These are phyloP conservation scores for Coniochaeta sp. DNA, from an alignment of 2,329 filamentous ascomycete species.

Conservation along the genomic window DNA sequence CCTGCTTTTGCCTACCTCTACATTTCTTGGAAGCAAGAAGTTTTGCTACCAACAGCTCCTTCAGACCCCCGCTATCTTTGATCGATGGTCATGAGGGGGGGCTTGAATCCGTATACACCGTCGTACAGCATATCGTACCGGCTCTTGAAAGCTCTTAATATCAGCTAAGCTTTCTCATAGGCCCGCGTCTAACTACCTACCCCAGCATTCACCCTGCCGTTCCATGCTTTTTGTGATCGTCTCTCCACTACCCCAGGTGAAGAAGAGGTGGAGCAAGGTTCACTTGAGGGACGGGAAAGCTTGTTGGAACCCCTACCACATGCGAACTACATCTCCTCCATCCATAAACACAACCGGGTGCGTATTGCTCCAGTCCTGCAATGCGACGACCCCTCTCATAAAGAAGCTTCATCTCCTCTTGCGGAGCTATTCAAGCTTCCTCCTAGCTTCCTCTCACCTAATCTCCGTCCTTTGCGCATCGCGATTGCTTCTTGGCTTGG, in stretches of 20 bases:
- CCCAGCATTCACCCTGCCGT: background rate
- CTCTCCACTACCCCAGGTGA: background rate
- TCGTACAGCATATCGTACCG: background rate
- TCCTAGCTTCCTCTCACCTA: background rate
- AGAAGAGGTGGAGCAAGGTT: background rate
- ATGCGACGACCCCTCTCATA: background rate
- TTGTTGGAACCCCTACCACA: background rate
- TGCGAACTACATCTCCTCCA: background rate
- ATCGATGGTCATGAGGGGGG: background rate
- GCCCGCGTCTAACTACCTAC: background rate
- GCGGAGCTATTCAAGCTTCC: background rate
- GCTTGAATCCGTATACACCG: background rate
- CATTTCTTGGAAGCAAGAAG: background rate
- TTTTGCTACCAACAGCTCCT: background rate
- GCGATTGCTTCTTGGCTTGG: background rate
- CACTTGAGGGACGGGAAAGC: background rate
- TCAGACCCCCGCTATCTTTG: background rate
- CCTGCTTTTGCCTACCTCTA: background rate
- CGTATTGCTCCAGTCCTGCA: background rate
- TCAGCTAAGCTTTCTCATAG: constrained; percentile 1
- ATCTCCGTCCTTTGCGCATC: background rate
- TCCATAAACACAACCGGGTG: background rate
- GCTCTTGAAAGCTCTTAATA: background rate
- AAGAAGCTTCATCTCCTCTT: background rate
- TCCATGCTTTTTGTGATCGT: background rate